Conservation (phyloP, 1,139 yeast genomes). For the Pichia inconspicua region DNA sequence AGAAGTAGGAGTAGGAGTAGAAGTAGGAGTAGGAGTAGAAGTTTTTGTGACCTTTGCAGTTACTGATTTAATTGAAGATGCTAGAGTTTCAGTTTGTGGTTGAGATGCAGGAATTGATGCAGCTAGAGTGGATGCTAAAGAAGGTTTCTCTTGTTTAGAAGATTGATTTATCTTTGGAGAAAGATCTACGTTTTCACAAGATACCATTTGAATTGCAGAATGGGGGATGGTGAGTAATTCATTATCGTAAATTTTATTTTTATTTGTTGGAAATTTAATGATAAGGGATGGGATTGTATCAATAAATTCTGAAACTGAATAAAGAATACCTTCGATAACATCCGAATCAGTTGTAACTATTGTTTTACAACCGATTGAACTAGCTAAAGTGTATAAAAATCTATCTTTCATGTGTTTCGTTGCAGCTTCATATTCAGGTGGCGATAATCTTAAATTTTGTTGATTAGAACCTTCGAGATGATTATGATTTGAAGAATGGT, state of each 20-base stretch:
- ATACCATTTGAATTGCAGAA: slow-evolving; percentile 59
- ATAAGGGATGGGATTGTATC: slow-evolving; percentile 41
- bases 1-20: neutral
- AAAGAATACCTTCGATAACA: slow-evolving; percentile 50
- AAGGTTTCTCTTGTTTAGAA: neutral
- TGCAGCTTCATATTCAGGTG: slow-evolving; percentile 26
- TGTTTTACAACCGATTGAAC: slow-evolving; percentile 43
- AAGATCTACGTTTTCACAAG: slow-evolving; percentile 39
- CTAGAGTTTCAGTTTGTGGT: neutral
- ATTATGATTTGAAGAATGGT: neutral
- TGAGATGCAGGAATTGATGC: neutral
- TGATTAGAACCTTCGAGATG: neutral
- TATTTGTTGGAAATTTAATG: slow-evolving; percentile 36
- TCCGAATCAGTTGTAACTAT: slow-evolving; percentile 28
- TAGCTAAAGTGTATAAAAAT: slow-evolving; percentile 31
- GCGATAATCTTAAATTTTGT: slow-evolving; percentile 3
- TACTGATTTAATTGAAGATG: neutral
- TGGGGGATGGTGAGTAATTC: slow-evolving; percentile 40
- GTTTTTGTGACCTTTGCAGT: neutral
- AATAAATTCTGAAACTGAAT: slow-evolving; percentile 29
- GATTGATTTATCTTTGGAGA: slow-evolving; percentile 10
- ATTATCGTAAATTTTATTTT: slow-evolving; percentile 16
- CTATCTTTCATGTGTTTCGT: slow-evolving; percentile 30
- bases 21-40: neutral
- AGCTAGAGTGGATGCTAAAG: neutral